Percentiles rank a stretch among this genome's conserved stretches.
These are phyloP conservation scores for Geoglossum glabrum DNA, from an alignment of 495 filamentous ascomycete species.

Conservation along the genomic window DNA sequence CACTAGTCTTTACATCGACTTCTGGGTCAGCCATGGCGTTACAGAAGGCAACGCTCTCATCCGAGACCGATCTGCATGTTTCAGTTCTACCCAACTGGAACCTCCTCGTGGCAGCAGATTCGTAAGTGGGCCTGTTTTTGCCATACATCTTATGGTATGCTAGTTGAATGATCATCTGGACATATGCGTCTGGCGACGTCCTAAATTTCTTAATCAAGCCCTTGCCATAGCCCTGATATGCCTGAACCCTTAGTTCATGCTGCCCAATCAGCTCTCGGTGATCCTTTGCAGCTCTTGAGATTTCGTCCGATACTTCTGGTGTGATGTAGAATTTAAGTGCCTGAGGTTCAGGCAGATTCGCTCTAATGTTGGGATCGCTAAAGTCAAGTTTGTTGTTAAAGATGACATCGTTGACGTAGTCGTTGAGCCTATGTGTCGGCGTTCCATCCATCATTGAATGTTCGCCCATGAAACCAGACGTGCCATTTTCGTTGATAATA, in stretches of 20 bases:
- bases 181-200: slow-evolving; percentile 92
- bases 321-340: slow-evolving; percentile 59
- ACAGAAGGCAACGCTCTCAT: slow-evolving; percentile 86
- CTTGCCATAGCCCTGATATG: slow-evolving; percentile 95
- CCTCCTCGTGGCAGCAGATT: slow-evolving; percentile 81
- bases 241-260: slow-evolving; percentile 85
- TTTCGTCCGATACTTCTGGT: slow-evolving; percentile 46
- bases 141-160: slow-evolving; percentile 99
- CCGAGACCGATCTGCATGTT: slow-evolving; percentile 78
- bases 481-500: slow-evolving; percentile 95
- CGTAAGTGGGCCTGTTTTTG: slow-evolving; percentile 93
- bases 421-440: slow-evolving; percentile 87
- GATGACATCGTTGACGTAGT: slow-evolving; percentile 76
- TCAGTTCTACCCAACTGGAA: slow-evolving; percentile 96
- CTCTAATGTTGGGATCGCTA: slow-evolving; percentile 50
- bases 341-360: slow-evolving; percentile 62
- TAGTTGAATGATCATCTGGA: slow-evolving; percentile 97
- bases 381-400: slow-evolving; percentile 84
- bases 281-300: slow-evolving; percentile 54
- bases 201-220: slow-evolving; percentile 99
- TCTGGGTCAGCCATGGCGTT: slow-evolving; percentile 54
- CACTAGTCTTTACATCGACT: slow-evolving; percentile 37
- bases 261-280: slow-evolving; percentile 60
- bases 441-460: slow-evolving; percentile 99
- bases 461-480: slow-evolving; percentile 93